Evolutionary conservation across 2,329 filamentous ascomycete genomes (phyloP).

Genomic region (Colletotrichum spaethianum): DNA sequence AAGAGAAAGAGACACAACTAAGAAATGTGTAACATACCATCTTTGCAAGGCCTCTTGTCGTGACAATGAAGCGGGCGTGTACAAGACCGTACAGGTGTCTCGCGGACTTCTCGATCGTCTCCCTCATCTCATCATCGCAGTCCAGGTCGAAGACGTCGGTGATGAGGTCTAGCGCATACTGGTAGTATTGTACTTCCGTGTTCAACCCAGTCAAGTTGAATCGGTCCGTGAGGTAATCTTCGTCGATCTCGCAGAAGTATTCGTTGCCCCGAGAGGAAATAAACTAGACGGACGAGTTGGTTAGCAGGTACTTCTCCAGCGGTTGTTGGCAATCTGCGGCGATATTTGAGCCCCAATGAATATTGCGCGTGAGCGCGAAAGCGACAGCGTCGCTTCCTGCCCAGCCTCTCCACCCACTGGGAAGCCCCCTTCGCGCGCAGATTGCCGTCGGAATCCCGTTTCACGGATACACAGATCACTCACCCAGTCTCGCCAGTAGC

Average conservation of each 20-base stretch:
- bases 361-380: background rate
- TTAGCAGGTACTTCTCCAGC: conserved; percentile 15
- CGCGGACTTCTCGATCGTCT: conserved; percentile 97
- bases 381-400: background rate
- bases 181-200: conserved; percentile 98
- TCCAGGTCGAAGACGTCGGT: conserved; percentile 99
- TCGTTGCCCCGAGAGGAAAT: conserved; percentile 98
- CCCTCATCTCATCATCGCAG: conserved; percentile 97
- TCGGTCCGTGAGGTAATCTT: conserved; percentile 97
- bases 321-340: background rate
- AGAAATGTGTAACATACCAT: conserved; percentile 76
- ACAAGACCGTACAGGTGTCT: conserved; percentile 96
- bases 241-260: conserved; percentile 99
- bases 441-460: background rate
- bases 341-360: background rate
- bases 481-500: conserved; percentile 99
- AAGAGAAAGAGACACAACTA: conserved; percentile 8
- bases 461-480: conserved; percentile 56
- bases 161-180: conserved; percentile 97
- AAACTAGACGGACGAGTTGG: conserved; percentile 73
- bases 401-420: too few relatives aligned
- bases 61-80: conserved; percentile 96
- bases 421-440: background rate
- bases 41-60: conserved; percentile 91
- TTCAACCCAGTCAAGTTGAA: conserved; percentile 99